phyloP scores from a whole-genome alignment of 169 alveolate genomes.

The Toxoplasma gondii region DNA sequence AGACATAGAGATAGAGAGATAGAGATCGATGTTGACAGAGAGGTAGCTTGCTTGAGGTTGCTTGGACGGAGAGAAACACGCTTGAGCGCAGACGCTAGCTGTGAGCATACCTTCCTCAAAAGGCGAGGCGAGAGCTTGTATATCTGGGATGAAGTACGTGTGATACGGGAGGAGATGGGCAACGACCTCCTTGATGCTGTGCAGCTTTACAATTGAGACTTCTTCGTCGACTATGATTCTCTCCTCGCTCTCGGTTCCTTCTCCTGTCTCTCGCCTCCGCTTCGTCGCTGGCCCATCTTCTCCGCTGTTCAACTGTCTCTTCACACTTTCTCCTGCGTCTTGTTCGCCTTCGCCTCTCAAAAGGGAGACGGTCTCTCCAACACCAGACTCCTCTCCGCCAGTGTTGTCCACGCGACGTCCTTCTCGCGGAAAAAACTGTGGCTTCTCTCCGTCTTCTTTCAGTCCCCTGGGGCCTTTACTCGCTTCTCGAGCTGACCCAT shows the following conservation, averaged over 20 bases:
- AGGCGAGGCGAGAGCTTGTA: not conserved
- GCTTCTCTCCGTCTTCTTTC: too few relatives aligned
- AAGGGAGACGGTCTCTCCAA: not conserved
- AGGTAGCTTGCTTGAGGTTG: too few relatives aligned
- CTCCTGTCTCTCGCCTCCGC: not conserved
- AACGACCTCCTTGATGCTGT: not conserved
- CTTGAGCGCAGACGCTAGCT: too few relatives aligned
- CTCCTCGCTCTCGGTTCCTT: not conserved
- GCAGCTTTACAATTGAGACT: not conserved
- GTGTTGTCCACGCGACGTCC: not conserved
- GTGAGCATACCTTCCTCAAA: not conserved
- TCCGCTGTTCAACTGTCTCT: too few relatives aligned
- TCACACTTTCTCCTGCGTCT: too few relatives aligned
- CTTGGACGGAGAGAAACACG: too few relatives aligned
- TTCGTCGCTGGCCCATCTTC: not conserved
- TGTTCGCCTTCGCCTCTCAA: too few relatives aligned
- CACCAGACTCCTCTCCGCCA: not conserved
- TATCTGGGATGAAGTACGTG: not conserved
- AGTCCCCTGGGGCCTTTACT: too few relatives aligned
- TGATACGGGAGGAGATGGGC: constrained; percentile 9
- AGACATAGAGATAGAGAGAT: too few relatives aligned
- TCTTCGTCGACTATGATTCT: not conserved
- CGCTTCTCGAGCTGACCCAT: too few relatives aligned
- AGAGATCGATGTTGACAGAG: too few relatives aligned
- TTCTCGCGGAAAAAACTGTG: not conserved